Base-by-base conservation (phyloP, 2,329 filamentous ascomycete genomes). In the Clarireedia paspali region DNA sequence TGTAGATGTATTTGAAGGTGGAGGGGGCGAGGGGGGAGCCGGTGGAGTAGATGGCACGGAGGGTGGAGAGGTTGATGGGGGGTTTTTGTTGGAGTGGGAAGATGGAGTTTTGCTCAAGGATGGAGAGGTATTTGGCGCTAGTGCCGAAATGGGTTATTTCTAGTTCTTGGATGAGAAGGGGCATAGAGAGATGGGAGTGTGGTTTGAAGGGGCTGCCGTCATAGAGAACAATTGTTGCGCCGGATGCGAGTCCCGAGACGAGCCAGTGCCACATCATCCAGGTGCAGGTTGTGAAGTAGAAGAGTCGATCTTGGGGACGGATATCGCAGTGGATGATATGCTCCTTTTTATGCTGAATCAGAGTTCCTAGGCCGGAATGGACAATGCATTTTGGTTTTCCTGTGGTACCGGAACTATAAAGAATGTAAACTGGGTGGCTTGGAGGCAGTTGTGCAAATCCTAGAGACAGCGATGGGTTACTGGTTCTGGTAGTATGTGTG, bases 201-300 rank as follows among this genome's bases (percentile, higher is more conserved):
- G 88, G 88, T 49, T 80, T 79, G 75, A 97, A 97, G 0, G 94
- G 94, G 0, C 89, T 95, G 48, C 94, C 94, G 53, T 95, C 89
- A 72, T 96, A 99, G 4, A 97, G 78, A 20, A 97, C 79, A 12
- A 97, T 76, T 0, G 89, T 92, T 10, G 88, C 82, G 53, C 92
- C 92, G 30, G 83, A 85, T 9, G 91, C 88, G 4, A 97, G 82
- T 5, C 86, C 89, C 1, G 89, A 92, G 20, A 96, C 81, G 42
- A 91, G 85, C 91, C 92, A 97, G 70, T 97, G 92, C 91, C 91
- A 96, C 92, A 97, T 97, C 91, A 99, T 97, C 94, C 91, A 96
- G 0, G 90, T 95, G 10, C 87, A 91, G 3, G 91, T 96, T 1
- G 91, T 96, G 74, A 91, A 96, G 74, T 96, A 96, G 71, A 96